A percentile compares a stretch with the other conserved stretches of the same genome.
phyloP scores from a whole-genome alignment of 345 rosid genomes.

The Gossypium stocksii region DNA sequence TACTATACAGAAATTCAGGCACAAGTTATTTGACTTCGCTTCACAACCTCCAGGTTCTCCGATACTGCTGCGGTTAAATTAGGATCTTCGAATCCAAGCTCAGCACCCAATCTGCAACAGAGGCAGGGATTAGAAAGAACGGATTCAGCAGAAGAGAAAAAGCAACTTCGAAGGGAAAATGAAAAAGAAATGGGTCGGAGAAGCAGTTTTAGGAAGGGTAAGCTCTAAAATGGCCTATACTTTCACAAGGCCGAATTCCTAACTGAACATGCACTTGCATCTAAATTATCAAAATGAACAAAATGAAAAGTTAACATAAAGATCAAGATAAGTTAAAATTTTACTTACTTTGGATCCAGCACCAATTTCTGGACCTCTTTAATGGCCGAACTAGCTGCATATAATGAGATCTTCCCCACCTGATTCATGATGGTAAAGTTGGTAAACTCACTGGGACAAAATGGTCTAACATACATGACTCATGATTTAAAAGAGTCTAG shows the following conservation, averaged over 20 bases:
- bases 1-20: conserved; percentile 42
- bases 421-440: conserved; percentile 28
- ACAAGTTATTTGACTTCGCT: conserved; percentile 57
- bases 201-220: neutral
- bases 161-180: neutral
- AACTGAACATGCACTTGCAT: neutral
- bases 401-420: conserved; percentile 86
- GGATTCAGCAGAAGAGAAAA: neutral
- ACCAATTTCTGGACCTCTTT: conserved; percentile 94
- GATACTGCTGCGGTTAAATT: conserved; percentile 78
- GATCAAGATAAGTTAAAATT: neutral
- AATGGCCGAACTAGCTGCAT: conserved; percentile 95
- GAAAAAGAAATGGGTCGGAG: neutral
- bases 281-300: neutral
- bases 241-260: neutral
- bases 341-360: conserved; percentile 83
- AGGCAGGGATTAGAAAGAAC: neutral
- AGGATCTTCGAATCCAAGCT: conserved; percentile 82
- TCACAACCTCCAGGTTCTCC: conserved; percentile 61
- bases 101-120: conserved; percentile 55
- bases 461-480: neutral
- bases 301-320: neutral
- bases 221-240: neutral
- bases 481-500: neutral
- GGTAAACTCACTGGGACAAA: conserved; percentile 4